A percentile compares a stretch with the other conserved stretches of the same genome.
Evolutionary conservation across 2,329 filamentous ascomycete genomes (phyloP).

Genomic region (Curvularia verruculosa): DNA sequence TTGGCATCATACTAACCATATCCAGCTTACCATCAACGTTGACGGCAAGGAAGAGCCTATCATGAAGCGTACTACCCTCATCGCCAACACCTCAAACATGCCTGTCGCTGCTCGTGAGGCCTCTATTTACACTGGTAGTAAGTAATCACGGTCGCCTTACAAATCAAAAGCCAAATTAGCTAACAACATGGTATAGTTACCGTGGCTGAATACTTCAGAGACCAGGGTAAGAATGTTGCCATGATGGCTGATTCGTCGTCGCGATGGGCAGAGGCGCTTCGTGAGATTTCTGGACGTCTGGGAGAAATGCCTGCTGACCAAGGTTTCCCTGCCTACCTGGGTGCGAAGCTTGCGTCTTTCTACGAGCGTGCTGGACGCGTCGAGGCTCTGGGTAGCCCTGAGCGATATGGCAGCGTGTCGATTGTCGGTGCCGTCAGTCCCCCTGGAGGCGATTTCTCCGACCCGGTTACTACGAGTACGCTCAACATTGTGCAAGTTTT

Average conservation of each 20-base stretch:
- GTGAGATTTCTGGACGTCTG: constrained; percentile 97
- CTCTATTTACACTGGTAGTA: constrained; percentile 95
- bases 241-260: constrained; percentile 99
- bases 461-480: constrained; percentile 92
- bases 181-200: neutral
- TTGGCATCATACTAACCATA: constrained; percentile 3
- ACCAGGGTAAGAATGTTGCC: constrained; percentile 94
- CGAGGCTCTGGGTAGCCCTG: constrained; percentile 82
- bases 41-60: constrained; percentile 96
- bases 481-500: constrained; percentile 98
- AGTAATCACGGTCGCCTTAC: constrained; percentile 69
- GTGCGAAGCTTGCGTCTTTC: constrained; percentile 97
- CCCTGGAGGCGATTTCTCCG: constrained; percentile 98
- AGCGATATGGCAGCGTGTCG: constrained; percentile 89
- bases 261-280: constrained; percentile 96
- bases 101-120: constrained; percentile 97
- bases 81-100: constrained; percentile 99
- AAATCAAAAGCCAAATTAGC: neutral
- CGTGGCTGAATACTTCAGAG: constrained; percentile 94
- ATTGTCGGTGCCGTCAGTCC: constrained; percentile 98
- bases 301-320: constrained; percentile 99
- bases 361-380: constrained; percentile 97
- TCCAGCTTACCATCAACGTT: constrained; percentile 83
- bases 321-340: constrained; percentile 97
- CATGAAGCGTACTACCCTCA: constrained; percentile 99